These are phyloP conservation scores for Jamesozyma spencerorum DNA, from an alignment of 805 yeast genomes.

Conservation along the genomic window DNA sequence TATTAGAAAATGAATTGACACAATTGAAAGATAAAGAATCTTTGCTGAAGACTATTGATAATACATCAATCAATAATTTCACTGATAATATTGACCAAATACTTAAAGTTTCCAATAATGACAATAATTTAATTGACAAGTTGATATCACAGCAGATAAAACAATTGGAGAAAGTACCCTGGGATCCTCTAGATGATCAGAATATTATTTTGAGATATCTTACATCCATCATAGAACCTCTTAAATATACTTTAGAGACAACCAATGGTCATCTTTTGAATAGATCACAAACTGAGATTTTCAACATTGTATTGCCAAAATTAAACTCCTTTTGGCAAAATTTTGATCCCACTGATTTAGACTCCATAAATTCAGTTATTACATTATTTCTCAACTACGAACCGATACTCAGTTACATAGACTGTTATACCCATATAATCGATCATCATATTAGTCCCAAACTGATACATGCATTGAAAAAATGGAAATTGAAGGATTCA, in stretches of 20 bases:
- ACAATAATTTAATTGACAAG: slow-evolving; percentile 13
- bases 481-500: slow-evolving; percentile 33
- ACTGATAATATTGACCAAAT: slow-evolving; percentile 5
- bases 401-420: slow-evolving; percentile 14
- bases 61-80: background rate
- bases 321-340: slow-evolving; percentile 7
- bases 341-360: slow-evolving; percentile 7
- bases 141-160: slow-evolving; percentile 10
- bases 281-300: slow-evolving; percentile 20
- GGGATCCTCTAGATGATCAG: slow-evolving; percentile 9
- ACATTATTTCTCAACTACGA: slow-evolving; percentile 16
- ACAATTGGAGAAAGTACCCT: slow-evolving; percentile 2
- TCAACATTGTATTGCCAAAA: slow-evolving; percentile 7
- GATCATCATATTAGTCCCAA: slow-evolving; percentile 32
- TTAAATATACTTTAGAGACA: slow-evolving; percentile 17
- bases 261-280: slow-evolving; percentile 11
- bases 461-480: slow-evolving; percentile 27
- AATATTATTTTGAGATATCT: slow-evolving; percentile 4
- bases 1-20: background rate
- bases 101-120: slow-evolving; percentile 9
- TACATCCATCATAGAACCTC: slow-evolving; percentile 8
- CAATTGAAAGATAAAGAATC: background rate
- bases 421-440: slow-evolving; percentile 21
- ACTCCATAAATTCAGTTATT: slow-evolving; percentile 5
- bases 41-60: background rate